Evolutionary conservation across 257 asterid species (phyloP), one percentile per base, ranked within the genome.

Genomic region (Echites panduratus): DNA sequence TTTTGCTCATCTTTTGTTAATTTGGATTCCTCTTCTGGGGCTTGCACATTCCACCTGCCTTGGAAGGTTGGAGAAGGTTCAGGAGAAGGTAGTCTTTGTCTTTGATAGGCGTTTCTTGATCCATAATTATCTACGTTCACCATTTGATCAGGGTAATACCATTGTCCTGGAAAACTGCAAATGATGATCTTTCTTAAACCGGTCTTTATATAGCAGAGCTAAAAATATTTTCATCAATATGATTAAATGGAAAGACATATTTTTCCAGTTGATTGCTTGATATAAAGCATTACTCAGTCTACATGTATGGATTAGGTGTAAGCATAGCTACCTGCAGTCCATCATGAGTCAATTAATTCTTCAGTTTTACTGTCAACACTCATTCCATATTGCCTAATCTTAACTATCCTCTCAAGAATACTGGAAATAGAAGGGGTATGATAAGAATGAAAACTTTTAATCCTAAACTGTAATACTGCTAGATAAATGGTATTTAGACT

Each of bases 1-100:
- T 81, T 84, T 76, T 93, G 94, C 79, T 84, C 92, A 24, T 85
- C 87, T 19, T 22, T 76, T 24, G 85, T 83, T 71, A 88, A 75
- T 80, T 52, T 88, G 24, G 95, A 79, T 19, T 83, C 89, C 11
- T 80, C 85, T 53, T 27, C 77, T 3, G 70, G 44, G 29, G 40
- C 45, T 66, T 54, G 76, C 17, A 24, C 32, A 62, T 54, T 73
- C 64, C 75, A 52, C 24, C 49, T 82, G 82, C 67, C 59, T 32
- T 73, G 76, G 48, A 27, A 27, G 22, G 65, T 73, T 50, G 84
- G 83, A 48, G 78, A 74, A 77, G 81, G 71, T 41, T 68, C 54
- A 5, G 63, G 70, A 40, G 41, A 70, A 64, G 65, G 58, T 35
- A 4, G 72, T 52, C 70, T 58, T 0, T 76, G 77, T 0, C 77